phyloP scores from a whole-genome alignment of 805 yeast species.

The Starmerella floris region DNA sequence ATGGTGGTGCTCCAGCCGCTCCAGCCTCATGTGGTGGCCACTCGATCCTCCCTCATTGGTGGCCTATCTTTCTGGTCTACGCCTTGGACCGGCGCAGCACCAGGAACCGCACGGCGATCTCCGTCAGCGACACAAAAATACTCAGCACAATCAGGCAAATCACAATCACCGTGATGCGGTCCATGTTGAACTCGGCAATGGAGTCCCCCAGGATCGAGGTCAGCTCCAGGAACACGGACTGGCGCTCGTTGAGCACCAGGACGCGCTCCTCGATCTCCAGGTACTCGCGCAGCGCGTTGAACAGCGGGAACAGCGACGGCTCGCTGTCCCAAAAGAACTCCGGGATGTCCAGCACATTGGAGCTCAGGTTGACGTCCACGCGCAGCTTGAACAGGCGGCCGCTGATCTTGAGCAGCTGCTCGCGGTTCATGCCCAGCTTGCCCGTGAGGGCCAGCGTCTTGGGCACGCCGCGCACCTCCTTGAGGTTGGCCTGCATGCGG shows the following conservation, averaged over 20 bases:
- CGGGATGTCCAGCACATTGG: constrained; percentile 87
- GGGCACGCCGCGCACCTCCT: constrained; percentile 78
- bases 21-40: too few species aligned
- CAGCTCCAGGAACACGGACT: constrained; percentile 85
- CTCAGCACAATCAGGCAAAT: constrained; percentile 69
- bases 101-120: constrained; percentile 19
- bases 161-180: constrained; percentile 80
- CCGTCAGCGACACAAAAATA: constrained; percentile 40
- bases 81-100: constrained; percentile 3
- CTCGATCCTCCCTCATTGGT: too few species aligned
- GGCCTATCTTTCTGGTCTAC: too few species aligned
- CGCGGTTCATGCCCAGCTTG: constrained; percentile 65
- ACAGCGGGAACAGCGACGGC: constrained; percentile 88
- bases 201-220: constrained; percentile 88
- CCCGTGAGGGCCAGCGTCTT: constrained; percentile 85
- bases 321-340: constrained; percentile 92
- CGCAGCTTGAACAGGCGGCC: constrained; percentile 81
- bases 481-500: constrained; percentile 70
- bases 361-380: constrained; percentile 83
- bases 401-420: constrained; percentile 72
- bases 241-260: constrained; percentile 81
- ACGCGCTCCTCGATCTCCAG: constrained; percentile 91
- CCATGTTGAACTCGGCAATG: constrained; percentile 84
- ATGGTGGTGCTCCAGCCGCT: too few species aligned
- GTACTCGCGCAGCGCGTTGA: constrained; percentile 79